Evolutionary conservation across 352 stramenopile species (phyloP).

Genomic region (Globisporangium nunn): DNA sequence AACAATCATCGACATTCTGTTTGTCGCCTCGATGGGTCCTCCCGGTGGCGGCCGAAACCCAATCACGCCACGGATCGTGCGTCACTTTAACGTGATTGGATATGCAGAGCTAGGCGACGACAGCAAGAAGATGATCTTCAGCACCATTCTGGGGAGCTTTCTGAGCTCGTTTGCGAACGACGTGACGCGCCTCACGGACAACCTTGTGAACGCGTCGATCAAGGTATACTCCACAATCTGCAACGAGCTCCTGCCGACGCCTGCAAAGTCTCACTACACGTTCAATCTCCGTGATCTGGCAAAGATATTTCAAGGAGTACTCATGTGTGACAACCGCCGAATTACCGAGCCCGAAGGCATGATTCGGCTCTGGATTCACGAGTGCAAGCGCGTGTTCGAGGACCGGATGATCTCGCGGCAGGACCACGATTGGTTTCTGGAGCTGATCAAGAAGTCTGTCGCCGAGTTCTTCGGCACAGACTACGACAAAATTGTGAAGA

Average conservation of each 20-base stretch:
- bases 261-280: slow-evolving; percentile 93
- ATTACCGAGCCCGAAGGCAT: slow-evolving; percentile 58
- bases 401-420: slow-evolving; percentile 89
- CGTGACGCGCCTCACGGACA: slow-evolving; percentile 48
- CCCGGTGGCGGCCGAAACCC: slow-evolving; percentile 89
- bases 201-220: slow-evolving; percentile 81
- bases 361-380: slow-evolving; percentile 89
- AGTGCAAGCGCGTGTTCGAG: slow-evolving; percentile 92
- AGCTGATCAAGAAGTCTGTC: slow-evolving; percentile 61
- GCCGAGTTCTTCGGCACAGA: slow-evolving; percentile 73
- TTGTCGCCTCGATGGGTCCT: slow-evolving; percentile 89
- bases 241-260: slow-evolving; percentile 87
- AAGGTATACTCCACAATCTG: slow-evolving; percentile 90
- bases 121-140: slow-evolving; percentile 90
- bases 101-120: slow-evolving; percentile 88
- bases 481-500: slow-evolving; percentile 73
- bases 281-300: slow-evolving; percentile 94
- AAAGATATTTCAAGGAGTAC: slow-evolving; percentile 90
- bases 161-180: slow-evolving; percentile 39
- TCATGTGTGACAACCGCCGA: slow-evolving; percentile 79
- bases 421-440: slow-evolving; percentile 89
- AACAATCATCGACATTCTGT: slow-evolving; percentile 84
- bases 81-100: slow-evolving; percentile 92
- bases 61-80: slow-evolving; percentile 86
- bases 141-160: slow-evolving; percentile 89